These are phyloP conservation scores for Clarireedia homoeocarpa DNA, from an alignment of 2,329 filamentous ascomycete genomes.

Conservation along the genomic window DNA sequence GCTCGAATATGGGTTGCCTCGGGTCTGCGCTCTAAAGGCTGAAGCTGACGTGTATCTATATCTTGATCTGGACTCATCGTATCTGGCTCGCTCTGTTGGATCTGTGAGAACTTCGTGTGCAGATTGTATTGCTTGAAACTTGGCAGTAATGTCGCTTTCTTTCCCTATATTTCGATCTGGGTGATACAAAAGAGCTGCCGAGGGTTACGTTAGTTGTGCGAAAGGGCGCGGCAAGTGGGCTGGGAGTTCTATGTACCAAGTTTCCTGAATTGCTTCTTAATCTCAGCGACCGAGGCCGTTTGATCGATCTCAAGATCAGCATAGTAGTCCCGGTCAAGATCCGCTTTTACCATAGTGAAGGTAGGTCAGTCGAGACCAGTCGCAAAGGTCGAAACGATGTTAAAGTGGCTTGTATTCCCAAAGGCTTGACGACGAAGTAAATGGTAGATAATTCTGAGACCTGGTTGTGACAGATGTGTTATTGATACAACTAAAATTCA, in stretches of 20 bases:
- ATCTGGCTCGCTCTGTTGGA: slow-evolving; percentile 25
- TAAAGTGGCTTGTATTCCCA: not conserved
- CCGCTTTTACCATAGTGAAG: slow-evolving; percentile 29
- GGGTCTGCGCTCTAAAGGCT: slow-evolving; percentile 16
- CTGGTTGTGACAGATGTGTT: not conserved
- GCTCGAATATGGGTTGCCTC: slow-evolving; percentile 29
- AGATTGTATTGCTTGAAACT: slow-evolving; percentile 64
- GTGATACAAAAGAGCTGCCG: slow-evolving; percentile 55
- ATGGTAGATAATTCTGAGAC: not conserved
- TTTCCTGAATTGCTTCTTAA: slow-evolving; percentile 63
- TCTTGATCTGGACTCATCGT: slow-evolving; percentile 26
- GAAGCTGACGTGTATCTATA: slow-evolving; percentile 16
- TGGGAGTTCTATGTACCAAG: slow-evolving; percentile 39
- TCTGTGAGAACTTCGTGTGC: slow-evolving; percentile 58
- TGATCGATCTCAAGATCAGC: slow-evolving; percentile 55
- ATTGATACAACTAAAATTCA: slow-evolving; percentile 2
- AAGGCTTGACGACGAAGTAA: not conserved
- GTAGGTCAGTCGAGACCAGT: not conserved
- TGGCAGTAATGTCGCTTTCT: slow-evolving; percentile 56
- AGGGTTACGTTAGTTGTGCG: slow-evolving; percentile 1
- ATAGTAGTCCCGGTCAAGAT: slow-evolving; percentile 51
- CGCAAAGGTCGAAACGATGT: not conserved
- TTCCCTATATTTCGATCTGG: slow-evolving; percentile 64
- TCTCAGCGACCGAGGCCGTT: slow-evolving; percentile 52
- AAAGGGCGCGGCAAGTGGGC: not conserved